Conservation (phyloP, 2,329 filamentous ascomycete genomes). For the Calonectria honghensis region DNA sequence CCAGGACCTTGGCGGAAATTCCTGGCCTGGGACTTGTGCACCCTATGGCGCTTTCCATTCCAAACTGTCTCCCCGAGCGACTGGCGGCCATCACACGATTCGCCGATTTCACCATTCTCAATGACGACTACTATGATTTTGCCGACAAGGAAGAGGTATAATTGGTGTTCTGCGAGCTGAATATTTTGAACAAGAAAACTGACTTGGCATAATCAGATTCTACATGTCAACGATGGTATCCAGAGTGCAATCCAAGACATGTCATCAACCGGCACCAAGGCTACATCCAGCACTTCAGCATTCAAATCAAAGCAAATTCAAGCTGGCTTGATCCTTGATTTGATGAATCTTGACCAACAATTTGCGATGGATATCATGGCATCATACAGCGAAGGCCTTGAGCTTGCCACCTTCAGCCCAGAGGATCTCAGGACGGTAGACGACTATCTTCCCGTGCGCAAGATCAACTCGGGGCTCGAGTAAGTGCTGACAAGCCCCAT, state of each 20-base stretch:
- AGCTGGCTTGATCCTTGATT: constrained; percentile 10
- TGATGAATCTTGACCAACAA: constrained; percentile 2
- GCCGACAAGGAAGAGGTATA: constrained; percentile 2
- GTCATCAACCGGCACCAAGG: not conserved
- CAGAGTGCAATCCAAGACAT: constrained; percentile 14
- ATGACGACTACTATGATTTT: constrained; percentile 18
- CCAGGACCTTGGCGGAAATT: constrained; percentile 4
- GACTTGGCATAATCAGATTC: not conserved
- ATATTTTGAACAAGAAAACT: not conserved
- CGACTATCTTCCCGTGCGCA: constrained; percentile 12
- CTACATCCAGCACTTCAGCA: not conserved
- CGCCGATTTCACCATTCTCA: constrained; percentile 14
- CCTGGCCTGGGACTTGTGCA: constrained; percentile 10
- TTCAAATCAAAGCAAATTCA: constrained; percentile 23
- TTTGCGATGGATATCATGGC: constrained; percentile 24
- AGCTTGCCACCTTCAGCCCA: not conserved
- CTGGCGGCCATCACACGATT: constrained; percentile 11
- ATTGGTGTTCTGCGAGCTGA: too few species aligned
- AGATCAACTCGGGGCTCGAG: constrained; percentile 14
- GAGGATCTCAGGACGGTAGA: constrained; percentile 10
- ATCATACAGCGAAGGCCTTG: constrained; percentile 7
- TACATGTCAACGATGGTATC: constrained; percentile 5
- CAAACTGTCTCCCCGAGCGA: constrained; percentile 12
- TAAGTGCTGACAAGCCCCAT: not conserved
- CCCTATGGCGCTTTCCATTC: constrained; percentile 4